Evolutionary conservation across 2,329 filamentous ascomycete species (phyloP).

Genomic region (Talaromyces sp.): DNA sequence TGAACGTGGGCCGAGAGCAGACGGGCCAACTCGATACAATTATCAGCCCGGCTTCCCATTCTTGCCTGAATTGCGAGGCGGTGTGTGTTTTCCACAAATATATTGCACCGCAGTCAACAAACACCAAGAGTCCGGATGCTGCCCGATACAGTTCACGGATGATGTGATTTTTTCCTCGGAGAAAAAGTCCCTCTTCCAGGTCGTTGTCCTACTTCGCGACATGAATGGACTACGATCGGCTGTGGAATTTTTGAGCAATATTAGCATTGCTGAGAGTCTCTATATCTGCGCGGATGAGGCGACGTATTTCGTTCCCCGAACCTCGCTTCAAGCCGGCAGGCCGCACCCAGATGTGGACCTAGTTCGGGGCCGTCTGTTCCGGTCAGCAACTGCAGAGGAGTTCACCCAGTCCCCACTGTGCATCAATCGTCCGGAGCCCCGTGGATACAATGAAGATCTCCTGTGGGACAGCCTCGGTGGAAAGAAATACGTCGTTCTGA

Average conservation of each 20-base stretch:
- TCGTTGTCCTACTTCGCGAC: neutral
- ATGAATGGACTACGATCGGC: neutral
- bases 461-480: neutral
- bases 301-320: neutral
- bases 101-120: neutral
- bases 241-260: neutral
- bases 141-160: neutral
- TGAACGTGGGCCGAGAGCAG: slow-evolving; percentile 32
- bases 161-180: neutral
- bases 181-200: neutral
- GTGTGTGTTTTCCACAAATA: neutral
- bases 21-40: slow-evolving; percentile 36
- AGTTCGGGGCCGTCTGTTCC: too few relatives aligned
- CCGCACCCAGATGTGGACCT: neutral
- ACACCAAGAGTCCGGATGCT: neutral
- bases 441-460: neutral
- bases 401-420: neutral
- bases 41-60: slow-evolving; percentile 36
- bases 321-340: neutral
- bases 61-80: neutral
- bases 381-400: neutral
- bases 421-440: neutral
- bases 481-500: neutral
- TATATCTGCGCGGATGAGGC: neutral
- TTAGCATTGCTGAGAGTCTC: neutral